Percentiles rank a stretch among this genome's conserved stretches.
Conservation (phyloP, 2,329 filamentous ascomycete species). For the Calonectria fujianensis region DNA sequence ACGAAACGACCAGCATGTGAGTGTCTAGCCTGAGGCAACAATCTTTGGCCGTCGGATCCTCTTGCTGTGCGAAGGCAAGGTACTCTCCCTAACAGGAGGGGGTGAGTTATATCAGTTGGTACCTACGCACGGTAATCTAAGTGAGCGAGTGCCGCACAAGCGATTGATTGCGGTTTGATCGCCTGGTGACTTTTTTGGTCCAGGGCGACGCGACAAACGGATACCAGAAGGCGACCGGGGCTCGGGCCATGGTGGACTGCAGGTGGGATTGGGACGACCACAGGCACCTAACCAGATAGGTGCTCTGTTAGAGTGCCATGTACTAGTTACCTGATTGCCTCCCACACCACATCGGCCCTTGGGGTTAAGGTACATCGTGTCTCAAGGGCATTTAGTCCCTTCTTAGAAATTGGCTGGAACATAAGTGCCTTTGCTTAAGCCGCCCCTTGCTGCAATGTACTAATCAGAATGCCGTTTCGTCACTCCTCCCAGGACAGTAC, state of each 20-base stretch:
- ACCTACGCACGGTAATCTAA: neutral
- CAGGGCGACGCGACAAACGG: constrained; percentile 13
- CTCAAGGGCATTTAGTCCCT: neutral
- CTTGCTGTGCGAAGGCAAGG: neutral
- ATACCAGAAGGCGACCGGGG: constrained; percentile 21
- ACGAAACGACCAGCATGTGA: constrained; percentile 26
- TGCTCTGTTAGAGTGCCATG: neutral
- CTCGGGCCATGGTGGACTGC: neutral
- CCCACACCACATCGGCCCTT: neutral
- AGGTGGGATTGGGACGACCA: neutral
- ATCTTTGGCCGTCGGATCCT: neutral
- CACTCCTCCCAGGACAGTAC: neutral
- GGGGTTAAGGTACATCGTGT: neutral
- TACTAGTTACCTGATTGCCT: constrained; percentile 9
- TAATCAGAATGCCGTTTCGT: neutral
- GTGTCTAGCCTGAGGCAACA: constrained; percentile 35
- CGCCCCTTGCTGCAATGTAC: constrained; percentile 2
- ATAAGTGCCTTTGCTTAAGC: constrained; percentile 12
- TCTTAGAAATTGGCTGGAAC: constrained; percentile 13
- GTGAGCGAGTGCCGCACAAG: constrained; percentile 3
- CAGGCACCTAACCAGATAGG: neutral
- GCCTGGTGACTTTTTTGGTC: neutral
- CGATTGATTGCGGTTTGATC: neutral
- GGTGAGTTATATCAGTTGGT: neutral
- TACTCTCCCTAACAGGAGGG: neutral